Percentiles rank a stretch among this genome's conserved stretches.
Conservation (phyloP, 176 grass and related monocot genomes). For the Hsuehochloa calcarea region DNA sequence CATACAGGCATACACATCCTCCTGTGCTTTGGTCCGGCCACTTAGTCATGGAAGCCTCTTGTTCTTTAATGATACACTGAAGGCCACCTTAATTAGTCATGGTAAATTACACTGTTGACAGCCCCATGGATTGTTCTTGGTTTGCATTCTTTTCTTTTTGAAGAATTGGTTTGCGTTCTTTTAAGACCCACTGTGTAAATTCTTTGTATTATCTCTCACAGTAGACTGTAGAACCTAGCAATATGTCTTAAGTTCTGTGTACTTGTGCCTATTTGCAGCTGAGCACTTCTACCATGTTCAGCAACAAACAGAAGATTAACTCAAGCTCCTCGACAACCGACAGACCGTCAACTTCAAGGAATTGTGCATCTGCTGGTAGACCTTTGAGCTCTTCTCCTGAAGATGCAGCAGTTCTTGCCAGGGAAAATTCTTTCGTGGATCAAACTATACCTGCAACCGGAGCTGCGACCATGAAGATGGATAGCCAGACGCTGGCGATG, state of each 20-base stretch:
- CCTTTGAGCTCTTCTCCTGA: slow-evolving; percentile 5
- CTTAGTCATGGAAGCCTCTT: not conserved
- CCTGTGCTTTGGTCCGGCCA: too few relatives aligned
- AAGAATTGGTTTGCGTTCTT: too few relatives aligned
- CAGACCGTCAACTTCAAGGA: slow-evolving; percentile 27
- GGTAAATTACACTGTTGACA: not conserved
- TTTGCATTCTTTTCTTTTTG: not conserved
- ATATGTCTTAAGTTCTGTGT: not conserved
- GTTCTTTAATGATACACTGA: not conserved
- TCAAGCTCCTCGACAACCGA: slow-evolving; percentile 7
- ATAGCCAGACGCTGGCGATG: slow-evolving; percentile 31
- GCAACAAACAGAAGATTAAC: slow-evolving; percentile 38
- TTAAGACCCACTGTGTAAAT: not conserved
- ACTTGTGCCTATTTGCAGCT: slow-evolving; percentile 28
- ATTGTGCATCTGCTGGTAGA: not conserved
- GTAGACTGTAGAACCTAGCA: not conserved
- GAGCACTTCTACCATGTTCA: not conserved
- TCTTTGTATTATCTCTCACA: not conserved
- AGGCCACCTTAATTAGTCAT: too few relatives aligned
- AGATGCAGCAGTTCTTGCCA: slow-evolving; percentile 13
- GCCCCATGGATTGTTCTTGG: not conserved
- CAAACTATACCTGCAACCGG: not conserved
- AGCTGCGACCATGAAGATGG: not conserved
- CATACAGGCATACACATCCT: too few relatives aligned
- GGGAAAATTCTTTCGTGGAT: slow-evolving; percentile 38